A percentile compares a stretch with the other conserved stretches of the same genome.
phyloP scores from a whole-genome alignment of 106 monocot genomes.

The Allium fistulosum region DNA sequence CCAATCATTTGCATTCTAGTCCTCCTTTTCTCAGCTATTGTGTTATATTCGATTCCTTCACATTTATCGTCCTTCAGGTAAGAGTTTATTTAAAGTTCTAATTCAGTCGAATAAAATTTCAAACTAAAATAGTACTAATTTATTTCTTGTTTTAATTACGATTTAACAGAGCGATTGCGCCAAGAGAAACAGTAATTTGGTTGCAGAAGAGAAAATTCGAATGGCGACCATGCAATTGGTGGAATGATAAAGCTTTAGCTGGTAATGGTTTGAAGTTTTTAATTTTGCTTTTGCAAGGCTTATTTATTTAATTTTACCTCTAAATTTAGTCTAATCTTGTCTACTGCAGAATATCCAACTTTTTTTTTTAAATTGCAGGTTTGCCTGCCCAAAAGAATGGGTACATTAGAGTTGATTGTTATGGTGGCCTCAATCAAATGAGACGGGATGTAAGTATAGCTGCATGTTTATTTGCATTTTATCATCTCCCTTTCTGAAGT shows the following conservation, averaged over 20 bases:
- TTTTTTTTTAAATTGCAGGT: constrained; percentile 46
- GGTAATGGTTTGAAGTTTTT: not conserved
- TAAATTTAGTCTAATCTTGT: constrained; percentile 17
- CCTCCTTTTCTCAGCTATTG: constrained; percentile 9
- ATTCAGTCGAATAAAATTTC: not conserved
- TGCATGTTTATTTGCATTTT: no score
- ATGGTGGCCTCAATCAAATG: constrained; percentile 95
- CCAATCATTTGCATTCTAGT: constrained; percentile 7
- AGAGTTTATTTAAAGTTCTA: not conserved
- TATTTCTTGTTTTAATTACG: not conserved
- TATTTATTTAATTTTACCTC: constrained; percentile 2
- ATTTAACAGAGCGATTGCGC: not conserved
- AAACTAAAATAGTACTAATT: no score
- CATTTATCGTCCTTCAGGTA: not conserved
- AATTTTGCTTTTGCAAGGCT: not conserved
- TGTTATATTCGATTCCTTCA: constrained; percentile 3
- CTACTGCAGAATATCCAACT: constrained; percentile 15
- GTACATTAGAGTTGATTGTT: constrained; percentile 87
- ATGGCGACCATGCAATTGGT: constrained; percentile 83
- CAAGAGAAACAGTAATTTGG: constrained; percentile 40
- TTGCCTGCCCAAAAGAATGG: constrained; percentile 56
- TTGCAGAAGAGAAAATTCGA: constrained; percentile 24
- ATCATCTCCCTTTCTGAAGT: no score
- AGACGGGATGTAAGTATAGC: constrained; percentile 65
- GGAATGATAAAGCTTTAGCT: constrained; percentile 20